Evolutionary conservation across 495 filamentous ascomycete genomes (phyloP), one percentile per base, ranked within the genome.

Genomic region (Staphylotrichum longicolle): DNA sequence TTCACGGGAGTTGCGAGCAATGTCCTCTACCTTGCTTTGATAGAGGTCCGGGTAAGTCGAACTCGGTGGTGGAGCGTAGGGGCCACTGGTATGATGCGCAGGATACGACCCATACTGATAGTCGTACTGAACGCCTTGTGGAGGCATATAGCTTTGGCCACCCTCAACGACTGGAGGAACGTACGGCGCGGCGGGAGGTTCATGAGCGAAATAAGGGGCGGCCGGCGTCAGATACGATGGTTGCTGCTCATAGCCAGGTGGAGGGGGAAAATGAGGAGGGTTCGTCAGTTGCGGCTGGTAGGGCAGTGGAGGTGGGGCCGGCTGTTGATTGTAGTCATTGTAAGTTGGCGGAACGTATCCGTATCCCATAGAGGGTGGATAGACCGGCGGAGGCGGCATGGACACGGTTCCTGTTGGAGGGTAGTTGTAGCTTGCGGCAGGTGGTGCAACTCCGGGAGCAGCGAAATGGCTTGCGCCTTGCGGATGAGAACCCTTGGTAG

Each of bases 1-100:
- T 37, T 86, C 83, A 33, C 82, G 80, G 30, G 86, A 82, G 58
- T 77, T 81, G 30, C 75, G 73, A 6, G 85, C 82, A 50, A 90
- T 67, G 37, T 81, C 77, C 55, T 86, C 82, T n/a, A 87, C 76
- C 68, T 84, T 79, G 46, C 72, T 66, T 57, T 81, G 77, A 62
- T 85, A 80, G 34, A 65, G 67, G 37, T 76, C 68, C 14, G 65
- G 61, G 47, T 74, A 64, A 11, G 71, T 46, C 8, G 57, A 58
- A n/a, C 64, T 57, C 12, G 58, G 48, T 3, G 62, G 61, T 9
- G 55, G 34, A 50, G 58, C 61, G 33, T 66, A 66, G 51, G 62
- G 64, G 11, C 48, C 11, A 10, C 65, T 63, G 9, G 50, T 54
- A 54, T 6, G 4, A 27, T 66, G 62, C 40, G 62, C 40, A 34